A percentile compares a stretch with the other conserved stretches of the same genome.
Evolutionary conservation across 306 rosid genomes (phyloP).

Genomic region (Quercus ilex): DNA sequence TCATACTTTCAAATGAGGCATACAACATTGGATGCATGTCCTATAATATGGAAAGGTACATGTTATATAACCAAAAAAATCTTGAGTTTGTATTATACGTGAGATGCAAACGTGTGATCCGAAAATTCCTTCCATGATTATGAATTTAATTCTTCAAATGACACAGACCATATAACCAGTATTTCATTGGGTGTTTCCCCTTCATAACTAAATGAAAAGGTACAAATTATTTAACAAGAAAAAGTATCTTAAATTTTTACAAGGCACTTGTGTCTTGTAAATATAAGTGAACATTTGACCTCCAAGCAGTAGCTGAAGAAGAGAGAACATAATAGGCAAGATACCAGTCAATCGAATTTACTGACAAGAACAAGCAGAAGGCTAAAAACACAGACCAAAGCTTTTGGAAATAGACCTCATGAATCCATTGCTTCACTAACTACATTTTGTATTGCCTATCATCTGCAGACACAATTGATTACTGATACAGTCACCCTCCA

Average conservation of each 20-base stretch:
- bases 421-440: background rate
- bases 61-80: too few relatives aligned
- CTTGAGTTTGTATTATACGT: too few relatives aligned
- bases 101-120: too few relatives aligned
- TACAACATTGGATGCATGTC: too few relatives aligned
- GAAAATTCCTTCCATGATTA: background rate
- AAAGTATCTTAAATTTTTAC: background rate
- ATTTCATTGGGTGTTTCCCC: background rate
- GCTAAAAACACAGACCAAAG: background rate
- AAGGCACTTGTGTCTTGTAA: background rate
- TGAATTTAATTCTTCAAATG: background rate
- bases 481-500: background rate
- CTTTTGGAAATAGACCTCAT: conserved; percentile 6
- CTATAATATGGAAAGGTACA: too few relatives aligned
- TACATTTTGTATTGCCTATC: conserved; percentile 2
- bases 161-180: background rate
- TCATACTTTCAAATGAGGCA: too few relatives aligned
- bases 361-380: conserved; percentile 13
- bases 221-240: background rate
- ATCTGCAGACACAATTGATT: conserved; percentile 7
- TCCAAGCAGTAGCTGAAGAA: conserved; percentile 8
- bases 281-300: background rate
- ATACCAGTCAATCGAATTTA: conserved; percentile 2
- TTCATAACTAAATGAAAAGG: background rate
- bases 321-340: background rate